Evolutionary conservation across 441 rosid genomes (phyloP), one percentile per base, ranked within the genome.

Genomic region (Bocquillonia castaneifolia): DNA sequence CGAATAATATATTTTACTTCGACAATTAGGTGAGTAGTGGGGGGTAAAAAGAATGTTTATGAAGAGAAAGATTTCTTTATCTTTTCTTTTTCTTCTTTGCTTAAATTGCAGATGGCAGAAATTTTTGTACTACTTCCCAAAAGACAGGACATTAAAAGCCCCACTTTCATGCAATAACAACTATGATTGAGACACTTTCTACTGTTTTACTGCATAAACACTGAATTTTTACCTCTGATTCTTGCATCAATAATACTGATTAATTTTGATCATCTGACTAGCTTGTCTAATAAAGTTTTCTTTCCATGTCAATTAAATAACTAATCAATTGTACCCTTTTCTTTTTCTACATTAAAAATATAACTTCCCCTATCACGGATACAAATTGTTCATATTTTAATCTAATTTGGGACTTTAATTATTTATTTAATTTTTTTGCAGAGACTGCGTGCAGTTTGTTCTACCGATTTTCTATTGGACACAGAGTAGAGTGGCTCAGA

Each of bases 91-190:
- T 34, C 6, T 54, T 10, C 9, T 65, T 26, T 37, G 48, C 39
- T 52, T 22, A 22, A 52, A 36, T 13, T 58, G 54, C 39, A 20
- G 58, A 29, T 62, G 45, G 45, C 62, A 70, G 63, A 31, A 54
- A 51, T 15, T 53, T n/a, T n/a, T 51, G 68, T 63, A 54, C 63
- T 9, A 29, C 39, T 42, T 55, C 62, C 63, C 20, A 53, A 31
- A 15, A 40, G 63, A 42, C 67, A 29, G 67, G 67, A 63, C 45
- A 22, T 53, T 40, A 54, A 2, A 28, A 26, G 1, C 29, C 64
- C 63, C 69, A 34, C 58, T 50, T 55, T 45, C 51, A 51, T 58
- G 65, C 66, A 60, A 31, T 29, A 52, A 31, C 69, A 64, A 25
- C 40, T 56, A 25, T 15, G 64, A 71, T 45, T 14, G 39, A 22